phyloP scores from a whole-genome alignment of 2,329 filamentous ascomycete genomes.

The Hymenotorrendiella dingleyae region DNA sequence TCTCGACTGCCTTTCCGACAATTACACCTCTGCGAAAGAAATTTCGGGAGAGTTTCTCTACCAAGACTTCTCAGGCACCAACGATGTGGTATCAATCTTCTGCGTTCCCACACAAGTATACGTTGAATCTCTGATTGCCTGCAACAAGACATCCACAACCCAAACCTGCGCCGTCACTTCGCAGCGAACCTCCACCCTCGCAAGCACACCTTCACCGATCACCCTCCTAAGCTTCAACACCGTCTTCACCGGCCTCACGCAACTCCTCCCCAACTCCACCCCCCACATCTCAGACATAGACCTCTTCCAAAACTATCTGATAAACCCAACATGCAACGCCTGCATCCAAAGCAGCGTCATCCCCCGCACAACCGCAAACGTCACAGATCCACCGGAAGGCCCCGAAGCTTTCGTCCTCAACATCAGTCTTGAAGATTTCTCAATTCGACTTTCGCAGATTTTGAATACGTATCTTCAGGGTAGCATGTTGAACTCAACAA shows the following conservation, averaged over 20 bases:
- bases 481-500: conserved; percentile 8
- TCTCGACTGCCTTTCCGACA: conserved; percentile 14
- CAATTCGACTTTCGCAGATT: conserved; percentile 11
- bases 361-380: conserved; percentile 1
- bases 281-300: conserved; percentile 13
- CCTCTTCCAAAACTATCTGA: conserved; percentile 19
- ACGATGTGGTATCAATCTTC: conserved; percentile 20
- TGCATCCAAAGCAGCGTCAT: conserved; percentile 16
- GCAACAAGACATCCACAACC: conserved; percentile 6
- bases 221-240: conserved; percentile 14
- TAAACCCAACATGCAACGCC: conserved; percentile 10
- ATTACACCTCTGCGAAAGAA: conserved; percentile 4
- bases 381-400: neutral
- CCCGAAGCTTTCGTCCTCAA: conserved; percentile 12
- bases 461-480: conserved; percentile 16
- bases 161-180: conserved; percentile 11
- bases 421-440: conserved; percentile 16
- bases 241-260: conserved; percentile 9
- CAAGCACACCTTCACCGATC: conserved; percentile 8
- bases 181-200: conserved; percentile 16
- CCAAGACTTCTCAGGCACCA: conserved; percentile 19
- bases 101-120: conserved; percentile 20
- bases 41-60: conserved; percentile 17
- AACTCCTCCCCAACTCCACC: conserved; percentile 10
- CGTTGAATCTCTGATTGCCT: conserved; percentile 16